Base-by-base conservation (phyloP, 331 rosid genomes). In the Pyrus hybrid region DNA sequence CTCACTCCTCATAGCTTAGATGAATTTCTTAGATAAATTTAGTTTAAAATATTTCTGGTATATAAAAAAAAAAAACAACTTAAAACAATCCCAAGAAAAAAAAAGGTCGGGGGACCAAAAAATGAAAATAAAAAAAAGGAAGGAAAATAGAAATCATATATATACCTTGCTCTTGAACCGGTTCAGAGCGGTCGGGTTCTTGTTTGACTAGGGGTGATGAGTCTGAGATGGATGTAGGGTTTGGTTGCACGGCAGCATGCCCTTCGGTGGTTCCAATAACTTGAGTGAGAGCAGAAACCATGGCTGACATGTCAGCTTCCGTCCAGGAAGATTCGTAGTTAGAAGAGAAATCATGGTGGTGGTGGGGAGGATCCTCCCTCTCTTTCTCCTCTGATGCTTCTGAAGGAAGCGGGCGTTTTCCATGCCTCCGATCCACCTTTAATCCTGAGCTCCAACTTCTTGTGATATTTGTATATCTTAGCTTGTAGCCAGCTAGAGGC, bases 371-470 rank as follows among this genome's bases (percentile, higher is more conserved):
- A 20, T 43, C 21, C 3, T 68, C 74, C 61, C 72, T 80, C 82
- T 87, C 92, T 91, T 89, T 77, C 79, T 80, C 91, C 90, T 82
- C 85, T 80, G 93, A 77, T 83, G 94, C 75, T 80, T 91, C 82
- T 77, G 88, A 81, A 70, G 91, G 87, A 68, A 91, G 90, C 79
- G 93, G 77, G 71, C 91, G 76, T 85, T 89, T 91, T 37, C 97
- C 97, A 89, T 91, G 87, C 81, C 92, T 88, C 43, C 90, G 96
- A 91, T 91, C 97, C 97, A 91, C 94, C 76, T 86, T 84, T 64
- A 30, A 30, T 64, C 56, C 16, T 77, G 37, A 74, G 53, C 63
- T 69, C 47, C 51, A 20, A 28, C 70, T 45, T 7, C 22, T 20
- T 62, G 21, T 25, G 7, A 25, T 26, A 13, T 23, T 7, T 26